These are phyloP conservation scores for Lichtheimia ornata DNA, from an alignment of 371 early-diverging fungal species.

Conservation along the genomic window DNA sequence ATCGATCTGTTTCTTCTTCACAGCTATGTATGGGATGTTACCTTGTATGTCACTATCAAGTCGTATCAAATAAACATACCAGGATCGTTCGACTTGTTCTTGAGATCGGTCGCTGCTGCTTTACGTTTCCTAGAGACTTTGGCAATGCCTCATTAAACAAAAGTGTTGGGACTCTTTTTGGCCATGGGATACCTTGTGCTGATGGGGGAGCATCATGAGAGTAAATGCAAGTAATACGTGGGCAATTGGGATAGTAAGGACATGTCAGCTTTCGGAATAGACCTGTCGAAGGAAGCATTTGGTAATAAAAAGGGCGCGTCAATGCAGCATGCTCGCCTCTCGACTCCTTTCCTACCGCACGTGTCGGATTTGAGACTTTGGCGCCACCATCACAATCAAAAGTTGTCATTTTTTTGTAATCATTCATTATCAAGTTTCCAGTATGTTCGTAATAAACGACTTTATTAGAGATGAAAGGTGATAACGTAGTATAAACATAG, in stretches of 20 bases:
- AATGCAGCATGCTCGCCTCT: background rate
- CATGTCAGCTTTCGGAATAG: slow-evolving; percentile 36
- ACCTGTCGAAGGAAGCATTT: slow-evolving; percentile 39
- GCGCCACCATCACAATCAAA: too few species aligned
- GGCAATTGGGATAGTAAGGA: slow-evolving; percentile 36
- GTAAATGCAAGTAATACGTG: slow-evolving; percentile 30
- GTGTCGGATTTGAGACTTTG: too few species aligned
- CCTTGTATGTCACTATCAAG: background rate
- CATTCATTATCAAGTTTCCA: too few species aligned
- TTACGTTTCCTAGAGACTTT: background rate
- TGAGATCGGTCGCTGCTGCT: slow-evolving; percentile 1
- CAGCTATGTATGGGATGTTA: background rate
- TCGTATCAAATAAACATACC: too few species aligned
- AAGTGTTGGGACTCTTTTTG: background rate
- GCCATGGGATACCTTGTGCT: background rate
- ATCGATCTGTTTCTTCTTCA: background rate
- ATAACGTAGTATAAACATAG: too few species aligned
- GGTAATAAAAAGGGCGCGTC: background rate
- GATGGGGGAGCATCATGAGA: slow-evolving; percentile 20
- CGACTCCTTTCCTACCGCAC: background rate
- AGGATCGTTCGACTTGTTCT: background rate
- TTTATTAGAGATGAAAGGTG: too few species aligned
- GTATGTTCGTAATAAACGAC: too few species aligned
- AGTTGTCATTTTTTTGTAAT: too few species aligned
- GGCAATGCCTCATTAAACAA: background rate